Evolutionary conservation across 148 eudicot species (phyloP).

Genomic region (Spergularia marina): DNA sequence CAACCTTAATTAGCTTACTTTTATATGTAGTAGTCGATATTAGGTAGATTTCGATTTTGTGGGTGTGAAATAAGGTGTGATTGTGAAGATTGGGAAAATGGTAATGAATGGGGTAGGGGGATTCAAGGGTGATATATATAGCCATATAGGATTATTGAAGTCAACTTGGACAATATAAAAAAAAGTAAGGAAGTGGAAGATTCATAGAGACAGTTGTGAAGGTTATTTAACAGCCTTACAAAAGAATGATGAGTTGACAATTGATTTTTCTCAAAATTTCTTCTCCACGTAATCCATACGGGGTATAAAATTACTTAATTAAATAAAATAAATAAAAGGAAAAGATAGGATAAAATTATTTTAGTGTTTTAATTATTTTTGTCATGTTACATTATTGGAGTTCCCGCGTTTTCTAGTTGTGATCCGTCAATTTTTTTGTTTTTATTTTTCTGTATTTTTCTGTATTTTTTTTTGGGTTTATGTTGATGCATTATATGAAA

Average conservation of each 20-base stretch:
- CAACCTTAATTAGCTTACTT: background rate
- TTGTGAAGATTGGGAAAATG: background rate
- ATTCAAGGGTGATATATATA: conserved; percentile 11
- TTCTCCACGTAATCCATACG: background rate
- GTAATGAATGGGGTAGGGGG: conserved; percentile 3
- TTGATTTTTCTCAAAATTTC: background rate
- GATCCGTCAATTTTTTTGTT: conserved; percentile 21
- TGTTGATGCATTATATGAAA: background rate
- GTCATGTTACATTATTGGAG: background rate
- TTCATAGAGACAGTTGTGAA: conserved; percentile 20
- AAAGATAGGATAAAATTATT: background rate
- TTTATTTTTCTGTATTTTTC: background rate
- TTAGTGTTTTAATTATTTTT: no score
- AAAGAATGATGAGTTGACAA: conserved; percentile 9
- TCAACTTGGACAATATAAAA: conserved; percentile 10
- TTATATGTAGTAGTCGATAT: background rate
- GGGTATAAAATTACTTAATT: background rate
- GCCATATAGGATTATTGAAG: conserved; percentile 12
- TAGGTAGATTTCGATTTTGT: background rate
- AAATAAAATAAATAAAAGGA: background rate
- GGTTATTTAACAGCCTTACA: conserved; percentile 15
- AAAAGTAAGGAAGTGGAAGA: conserved; percentile 7
- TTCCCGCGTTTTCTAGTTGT: conserved; percentile 35
- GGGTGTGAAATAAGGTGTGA: no score
- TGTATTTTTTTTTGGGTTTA: background rate